Conservation (phyloP, 1,139 yeast species). For the Pichia sp. region DNA sequence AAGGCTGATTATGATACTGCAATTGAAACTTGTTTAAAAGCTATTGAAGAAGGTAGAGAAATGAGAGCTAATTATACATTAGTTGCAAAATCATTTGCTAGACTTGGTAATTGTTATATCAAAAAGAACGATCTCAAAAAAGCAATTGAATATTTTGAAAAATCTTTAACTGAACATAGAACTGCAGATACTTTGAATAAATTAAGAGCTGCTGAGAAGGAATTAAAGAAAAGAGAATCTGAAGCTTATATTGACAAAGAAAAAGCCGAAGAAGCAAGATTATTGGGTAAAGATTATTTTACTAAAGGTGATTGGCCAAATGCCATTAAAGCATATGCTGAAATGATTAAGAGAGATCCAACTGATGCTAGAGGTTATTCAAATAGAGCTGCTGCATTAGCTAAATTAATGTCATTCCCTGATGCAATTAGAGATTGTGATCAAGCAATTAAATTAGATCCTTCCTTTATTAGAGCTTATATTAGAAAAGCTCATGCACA, state of each 20-base stretch:
- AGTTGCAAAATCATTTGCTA: constrained; percentile 88
- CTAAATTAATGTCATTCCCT: constrained; percentile 94
- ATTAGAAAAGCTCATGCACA: constrained; percentile 95
- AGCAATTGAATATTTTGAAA: constrained; percentile 79
- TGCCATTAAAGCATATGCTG: constrained; percentile 91
- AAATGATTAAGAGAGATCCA: constrained; percentile 95
- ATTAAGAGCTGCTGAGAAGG: constrained; percentile 82
- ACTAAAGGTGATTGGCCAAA: constrained; percentile 93
- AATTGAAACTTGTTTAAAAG: constrained; percentile 70
- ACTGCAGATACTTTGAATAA: constrained; percentile 89
- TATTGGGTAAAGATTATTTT: constrained; percentile 85
- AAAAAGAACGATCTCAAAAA: constrained; percentile 66
- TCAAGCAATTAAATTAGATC: constrained; percentile 81
- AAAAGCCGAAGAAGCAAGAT: constrained; percentile 92
- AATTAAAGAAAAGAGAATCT: constrained; percentile 70
- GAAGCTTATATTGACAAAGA: constrained; percentile 79
- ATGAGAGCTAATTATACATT: constrained; percentile 86
- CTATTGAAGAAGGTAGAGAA: constrained; percentile 87
- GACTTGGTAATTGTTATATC: constrained; percentile 78
- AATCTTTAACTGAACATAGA: constrained; percentile 94
- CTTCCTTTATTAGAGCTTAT: constrained; percentile 86
- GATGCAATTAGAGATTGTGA: constrained; percentile 94
- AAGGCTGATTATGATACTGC: constrained; percentile 88
- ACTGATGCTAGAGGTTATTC: constrained; percentile 96
- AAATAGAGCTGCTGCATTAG: constrained; percentile 94